Conservation (phyloP, 2,329 filamentous ascomycete species). For the Penicillium aurantiogriseum region DNA sequence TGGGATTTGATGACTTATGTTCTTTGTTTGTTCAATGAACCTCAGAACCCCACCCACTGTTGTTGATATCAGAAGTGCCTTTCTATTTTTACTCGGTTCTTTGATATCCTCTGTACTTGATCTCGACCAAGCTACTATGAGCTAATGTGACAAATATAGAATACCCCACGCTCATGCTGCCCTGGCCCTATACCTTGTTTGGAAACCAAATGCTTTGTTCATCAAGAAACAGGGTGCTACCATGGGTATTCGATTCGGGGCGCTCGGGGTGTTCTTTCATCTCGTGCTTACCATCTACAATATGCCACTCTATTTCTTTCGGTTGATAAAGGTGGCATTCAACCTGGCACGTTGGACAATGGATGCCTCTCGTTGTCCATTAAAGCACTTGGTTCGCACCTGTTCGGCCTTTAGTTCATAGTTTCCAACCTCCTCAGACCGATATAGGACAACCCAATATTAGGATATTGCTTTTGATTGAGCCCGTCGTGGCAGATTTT, state of each 20-base stretch:
- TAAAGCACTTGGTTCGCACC: constrained; percentile 4
- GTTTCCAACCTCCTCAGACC: background rate
- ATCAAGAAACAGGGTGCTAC: background rate
- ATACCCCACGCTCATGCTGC: background rate
- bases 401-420: background rate
- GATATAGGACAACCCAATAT: background rate
- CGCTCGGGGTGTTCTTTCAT: constrained; percentile 3
- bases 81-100: background rate
- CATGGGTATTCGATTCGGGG: background rate
- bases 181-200: background rate
- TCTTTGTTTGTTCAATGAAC: background rate
- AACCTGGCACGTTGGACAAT: background rate
- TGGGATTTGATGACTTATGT: background rate
- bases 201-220: background rate
- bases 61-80: background rate
- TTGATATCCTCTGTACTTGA: background rate
- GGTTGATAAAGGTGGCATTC: background rate
- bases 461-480: background rate
- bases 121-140: background rate
- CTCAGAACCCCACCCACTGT: background rate
- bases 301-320: constrained; percentile 2
- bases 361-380: background rate
- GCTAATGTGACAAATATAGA: constrained; percentile 3
- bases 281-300: constrained; percentile 3
- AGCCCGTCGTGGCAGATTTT: background rate